A percentile compares a stretch with the other conserved stretches of the same genome.
phyloP scores from a whole-genome alignment of 176 grass and related monocot species.

The Oryza meridionalis region DNA sequence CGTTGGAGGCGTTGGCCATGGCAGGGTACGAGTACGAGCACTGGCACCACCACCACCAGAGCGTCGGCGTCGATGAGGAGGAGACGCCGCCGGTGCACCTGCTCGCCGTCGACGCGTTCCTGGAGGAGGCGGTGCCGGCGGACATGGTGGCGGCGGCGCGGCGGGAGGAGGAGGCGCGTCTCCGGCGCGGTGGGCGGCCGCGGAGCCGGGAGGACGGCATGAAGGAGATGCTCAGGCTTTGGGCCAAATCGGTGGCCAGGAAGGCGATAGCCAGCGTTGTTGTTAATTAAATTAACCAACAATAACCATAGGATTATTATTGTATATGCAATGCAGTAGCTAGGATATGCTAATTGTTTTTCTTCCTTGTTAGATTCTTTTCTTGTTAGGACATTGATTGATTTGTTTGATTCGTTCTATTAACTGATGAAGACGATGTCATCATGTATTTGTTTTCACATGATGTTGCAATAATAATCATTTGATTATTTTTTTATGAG shows the following conservation, averaged over 20 bases:
- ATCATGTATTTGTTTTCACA: background rate
- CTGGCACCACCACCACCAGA: conserved; percentile 15
- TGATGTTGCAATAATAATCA: background rate
- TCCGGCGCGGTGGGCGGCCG: conserved; percentile 14
- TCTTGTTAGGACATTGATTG: background rate
- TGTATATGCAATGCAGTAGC: background rate
- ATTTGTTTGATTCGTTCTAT: conserved; percentile 3
- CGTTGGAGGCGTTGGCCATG: conserved; percentile 48
- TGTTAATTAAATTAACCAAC: background rate
- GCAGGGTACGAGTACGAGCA: background rate
- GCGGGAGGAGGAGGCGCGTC: conserved; percentile 23
- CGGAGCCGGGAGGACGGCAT: conserved; percentile 32
- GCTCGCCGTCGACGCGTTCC: conserved; percentile 49
- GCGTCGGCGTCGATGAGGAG: background rate
- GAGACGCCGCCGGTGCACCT: conserved; percentile 41
- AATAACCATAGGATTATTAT: background rate
- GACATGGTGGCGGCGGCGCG: conserved; percentile 42
- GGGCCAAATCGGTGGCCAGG: conserved; percentile 50
- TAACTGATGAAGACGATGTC: background rate
- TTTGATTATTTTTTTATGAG: no score
- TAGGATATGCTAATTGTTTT: background rate
- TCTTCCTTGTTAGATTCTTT: background rate
- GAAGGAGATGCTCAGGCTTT: conserved; percentile 65
- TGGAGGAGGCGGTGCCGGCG: conserved; percentile 48
- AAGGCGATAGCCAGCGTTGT: background rate